Evolutionary conservation across 2,329 filamentous ascomycete genomes (phyloP), one percentile per base, ranked within the genome.

Genomic region (Botryotinia narcissicola): DNA sequence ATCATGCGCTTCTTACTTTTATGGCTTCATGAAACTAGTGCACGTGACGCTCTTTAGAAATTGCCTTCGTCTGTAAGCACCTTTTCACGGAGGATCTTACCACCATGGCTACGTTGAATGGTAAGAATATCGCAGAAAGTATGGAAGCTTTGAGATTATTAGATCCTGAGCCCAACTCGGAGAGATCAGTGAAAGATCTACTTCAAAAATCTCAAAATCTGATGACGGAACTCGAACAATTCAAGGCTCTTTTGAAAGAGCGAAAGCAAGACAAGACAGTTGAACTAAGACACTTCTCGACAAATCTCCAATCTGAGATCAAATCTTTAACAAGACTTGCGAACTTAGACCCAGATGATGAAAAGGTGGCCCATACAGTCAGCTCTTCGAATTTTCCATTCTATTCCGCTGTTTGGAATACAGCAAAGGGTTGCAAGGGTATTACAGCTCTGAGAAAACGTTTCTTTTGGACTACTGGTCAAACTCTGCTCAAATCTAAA

Each of bases 311-410:
- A 59, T 82, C 85, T 2, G 87, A 89, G 75, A 78, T 86, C 74
- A 84, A 82, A 74, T 82, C 82, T 59, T 77, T 88, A 61, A 81
- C 86, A 74, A 86, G 83, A 78, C 74, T 80, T 22, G 75, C 74
- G 64, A 70, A 73, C 12, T 20, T 77, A 63, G 77, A 80, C 70
- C 76, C 77, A 35, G 74, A 75, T 1, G 75, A 75, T 60, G 78
- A 77, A 62, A 81, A 83, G 71, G 79, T 84, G 25, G 79, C 84
- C n/a, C 88, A 91, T 78, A 86, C 87, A 42, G 83, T 92, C 63
- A 85, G 87, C 68, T 91, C 89, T 12, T 91, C 89, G 0, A 93
- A 93, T 81, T 79, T 92, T 18, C 86, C 88, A 0, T 92, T 91
- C 78, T 88, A 90, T 71, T 86, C 89, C 75, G 85, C 87, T 9